Percentiles rank a stretch among this genome's conserved stretches.
phyloP scores from a whole-genome alignment of 2,329 filamentous ascomycete species.

The Leptodontidium sp. region DNA sequence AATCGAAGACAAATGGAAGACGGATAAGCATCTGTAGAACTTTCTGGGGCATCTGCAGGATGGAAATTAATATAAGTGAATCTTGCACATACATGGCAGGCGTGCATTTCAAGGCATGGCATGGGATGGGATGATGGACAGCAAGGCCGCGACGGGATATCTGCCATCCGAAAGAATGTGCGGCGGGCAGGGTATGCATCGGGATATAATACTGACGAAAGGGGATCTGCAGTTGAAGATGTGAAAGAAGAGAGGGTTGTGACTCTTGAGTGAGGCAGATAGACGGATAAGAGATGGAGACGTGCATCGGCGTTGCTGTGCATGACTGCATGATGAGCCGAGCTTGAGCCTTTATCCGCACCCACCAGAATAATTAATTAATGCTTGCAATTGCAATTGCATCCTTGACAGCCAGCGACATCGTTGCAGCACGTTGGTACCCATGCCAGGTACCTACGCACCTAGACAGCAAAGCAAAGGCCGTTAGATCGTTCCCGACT shows the following conservation, averaged over 20 bases:
- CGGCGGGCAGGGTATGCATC: background rate
- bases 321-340: background rate
- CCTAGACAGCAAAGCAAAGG: too few species aligned
- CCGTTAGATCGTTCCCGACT: background rate
- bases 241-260: background rate
- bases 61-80: slow-evolving; percentile 5
- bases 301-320: background rate
- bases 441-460: background rate
- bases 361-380: background rate
- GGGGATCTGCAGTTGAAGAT: background rate
- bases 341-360: slow-evolving; percentile 2
- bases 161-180: background rate
- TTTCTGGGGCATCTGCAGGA: background rate
- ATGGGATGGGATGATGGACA: background rate
- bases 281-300: background rate
- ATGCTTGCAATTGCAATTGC: background rate
- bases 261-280: background rate
- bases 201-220: background rate
- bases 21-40: background rate
- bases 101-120: background rate
- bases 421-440: background rate
- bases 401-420: slow-evolving; percentile 5
- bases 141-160: background rate
- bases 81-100: background rate
- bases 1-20: background rate